A percentile compares a stretch with the other conserved stretches of the same genome.
These are phyloP conservation scores for Scedosporium boydii DNA, from an alignment of 2,329 filamentous ascomycete genomes.

Conservation along the genomic window DNA sequence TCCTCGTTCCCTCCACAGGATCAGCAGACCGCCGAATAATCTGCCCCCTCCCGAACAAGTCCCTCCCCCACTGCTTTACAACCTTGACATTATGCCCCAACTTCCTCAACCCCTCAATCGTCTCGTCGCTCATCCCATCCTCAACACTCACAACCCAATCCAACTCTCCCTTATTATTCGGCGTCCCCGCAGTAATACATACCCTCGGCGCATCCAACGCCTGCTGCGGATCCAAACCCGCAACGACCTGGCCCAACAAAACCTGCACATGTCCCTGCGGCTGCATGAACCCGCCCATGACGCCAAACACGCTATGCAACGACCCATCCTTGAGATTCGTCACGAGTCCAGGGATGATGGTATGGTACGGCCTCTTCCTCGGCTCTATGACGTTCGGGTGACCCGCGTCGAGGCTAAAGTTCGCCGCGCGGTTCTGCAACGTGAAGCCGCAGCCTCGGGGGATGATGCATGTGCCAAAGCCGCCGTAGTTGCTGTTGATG, in stretches of 20 bases:
- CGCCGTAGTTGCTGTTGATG: conserved; percentile 91
- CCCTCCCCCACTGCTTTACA: conserved; percentile 53
- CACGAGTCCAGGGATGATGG: conserved; percentile 88
- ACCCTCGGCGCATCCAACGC: conserved; percentile 87
- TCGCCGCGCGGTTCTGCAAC: conserved; percentile 84
- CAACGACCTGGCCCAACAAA: conserved; percentile 78
- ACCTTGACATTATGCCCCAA: conserved; percentile 68
- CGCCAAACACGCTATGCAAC: conserved; percentile 80
- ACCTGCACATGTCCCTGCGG: conserved; percentile 95
- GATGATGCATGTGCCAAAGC: conserved; percentile 81
- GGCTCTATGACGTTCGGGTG: conserved; percentile 79
- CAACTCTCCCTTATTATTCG: conserved; percentile 45
- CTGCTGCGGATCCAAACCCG: conserved; percentile 72
- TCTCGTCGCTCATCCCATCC: conserved; percentile 64
- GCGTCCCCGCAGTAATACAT: conserved; percentile 70
- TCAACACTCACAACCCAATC: conserved; percentile 68
- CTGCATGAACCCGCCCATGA: conserved; percentile 99
- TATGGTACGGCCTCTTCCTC: conserved; percentile 88
- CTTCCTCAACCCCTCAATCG: conserved; percentile 54
- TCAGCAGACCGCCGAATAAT: conserved; percentile 73
- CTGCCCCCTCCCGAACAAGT: conserved; percentile 77
- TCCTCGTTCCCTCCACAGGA: conserved; percentile 50
- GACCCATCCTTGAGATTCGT: conserved; percentile 66
- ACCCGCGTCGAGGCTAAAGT: conserved; percentile 61
- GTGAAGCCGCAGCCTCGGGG: conserved; percentile 83